Evolutionary conservation across 1,284 basidiomycete genomes (phyloP), one percentile per base, ranked within the genome.

Genomic region (Quambalaria eucalypti): DNA sequence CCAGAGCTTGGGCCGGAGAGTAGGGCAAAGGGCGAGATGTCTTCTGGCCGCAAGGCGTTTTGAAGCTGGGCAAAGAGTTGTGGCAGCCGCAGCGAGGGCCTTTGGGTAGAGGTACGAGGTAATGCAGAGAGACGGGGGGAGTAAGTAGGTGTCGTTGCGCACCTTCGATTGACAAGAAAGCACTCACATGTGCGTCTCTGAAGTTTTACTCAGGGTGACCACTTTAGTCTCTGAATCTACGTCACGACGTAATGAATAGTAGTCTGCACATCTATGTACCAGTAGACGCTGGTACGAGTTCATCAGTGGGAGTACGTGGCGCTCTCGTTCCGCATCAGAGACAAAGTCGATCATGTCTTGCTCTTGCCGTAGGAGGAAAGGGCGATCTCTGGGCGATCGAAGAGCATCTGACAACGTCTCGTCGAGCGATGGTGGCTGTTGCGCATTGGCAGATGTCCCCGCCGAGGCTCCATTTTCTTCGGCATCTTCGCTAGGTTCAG

Each of bases 201-300:
- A 16, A 1, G 60, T 61, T 29, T 54, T 62, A 52, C 55, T 50
- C 42, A 69, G 57, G 12, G 59, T 65, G 52, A 69, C 60, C 55
- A 48, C 51, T 30, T 66, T 64, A 6, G 65, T 64, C 28, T 52
- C 51, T 1, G 59, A 58, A 28, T 69, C 61, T 51, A 69, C 50
- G 23, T 55, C 49, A 33, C 64, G 65, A 2, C 51, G 36, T 10
- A 69, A 53, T 4, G 50, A 33, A 53, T 64, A 69, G 28, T 65
- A 64, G 39, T 66, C 65, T 14, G 67, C 67, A 26, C 62, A 64
- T 12, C 59, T 52, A 48, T 67, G 65, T 4, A 63, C 49, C 29
- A 69, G 60, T 3, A 69, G 55, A 1, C 67, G 60, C 52, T 69
- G 67, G 28, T 66, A 69, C 12, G 67, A 48, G 48, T 69, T 69